A percentile compares a stretch with the other conserved stretches of the same genome.
Conservation (phyloP, 768 basidiomycete species). For the Collybia mongolica region DNA sequence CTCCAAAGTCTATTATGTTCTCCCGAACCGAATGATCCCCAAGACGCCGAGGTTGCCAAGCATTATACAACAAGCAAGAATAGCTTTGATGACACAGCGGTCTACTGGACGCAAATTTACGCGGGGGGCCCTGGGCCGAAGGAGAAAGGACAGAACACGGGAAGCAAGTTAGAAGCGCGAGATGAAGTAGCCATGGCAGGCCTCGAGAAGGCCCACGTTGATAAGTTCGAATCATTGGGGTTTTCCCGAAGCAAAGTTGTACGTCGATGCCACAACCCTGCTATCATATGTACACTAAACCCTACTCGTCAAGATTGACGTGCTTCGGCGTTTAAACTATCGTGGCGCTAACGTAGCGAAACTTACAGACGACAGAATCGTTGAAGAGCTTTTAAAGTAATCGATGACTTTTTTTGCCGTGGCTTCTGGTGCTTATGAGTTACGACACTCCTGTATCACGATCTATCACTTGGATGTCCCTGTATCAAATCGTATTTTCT, state of each 20-base stretch:
- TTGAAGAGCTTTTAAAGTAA: slow-evolving; percentile 81
- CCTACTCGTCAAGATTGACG: slow-evolving; percentile 63
- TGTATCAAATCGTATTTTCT: no score
- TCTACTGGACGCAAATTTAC: slow-evolving; percentile 92
- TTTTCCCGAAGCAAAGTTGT: slow-evolving; percentile 87
- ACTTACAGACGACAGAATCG: slow-evolving; percentile 79
- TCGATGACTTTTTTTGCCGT: neutral
- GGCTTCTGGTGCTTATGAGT: no score
- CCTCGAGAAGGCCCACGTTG: slow-evolving; percentile 79
- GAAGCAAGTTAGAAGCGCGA: slow-evolving; percentile 40
- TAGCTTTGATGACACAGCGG: slow-evolving; percentile 89
- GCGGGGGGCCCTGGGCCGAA: slow-evolving; percentile 68
- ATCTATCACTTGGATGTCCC: no score
- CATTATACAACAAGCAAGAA: slow-evolving; percentile 88
- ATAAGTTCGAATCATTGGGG: slow-evolving; percentile 79
- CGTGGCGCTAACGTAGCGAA: slow-evolving; percentile 77
- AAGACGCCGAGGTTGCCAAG: slow-evolving; percentile 97
- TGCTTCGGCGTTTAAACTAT: slow-evolving; percentile 86
- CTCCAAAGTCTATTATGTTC: slow-evolving; percentile 91
- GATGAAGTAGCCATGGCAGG: slow-evolving; percentile 79
- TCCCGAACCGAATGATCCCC: slow-evolving; percentile 94
- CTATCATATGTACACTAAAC: neutral
- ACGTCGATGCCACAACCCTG: slow-evolving; percentile 31
- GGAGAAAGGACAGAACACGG: slow-evolving; percentile 42
- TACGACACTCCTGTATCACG: no score